Conservation (phyloP, 1,139 yeast species). For the Hyphopichia buzzinii region DNA sequence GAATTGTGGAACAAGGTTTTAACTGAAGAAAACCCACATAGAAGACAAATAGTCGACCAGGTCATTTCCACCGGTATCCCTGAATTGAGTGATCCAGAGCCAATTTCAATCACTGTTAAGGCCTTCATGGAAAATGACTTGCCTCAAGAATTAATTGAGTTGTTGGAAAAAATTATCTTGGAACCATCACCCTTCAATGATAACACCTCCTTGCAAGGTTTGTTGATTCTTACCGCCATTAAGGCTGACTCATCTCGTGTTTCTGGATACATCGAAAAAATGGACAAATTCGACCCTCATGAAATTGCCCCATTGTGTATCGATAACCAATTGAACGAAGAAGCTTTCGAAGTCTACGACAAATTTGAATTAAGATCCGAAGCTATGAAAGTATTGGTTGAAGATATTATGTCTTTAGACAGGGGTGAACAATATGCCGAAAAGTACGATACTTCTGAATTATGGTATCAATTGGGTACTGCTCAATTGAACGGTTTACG, state of each 20-base stretch:
- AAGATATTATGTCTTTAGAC: slow-evolving; percentile 89
- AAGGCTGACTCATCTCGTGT: slow-evolving; percentile 92
- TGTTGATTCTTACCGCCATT: slow-evolving; percentile 88
- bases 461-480: slow-evolving; percentile 94
- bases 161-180: slow-evolving; percentile 89
- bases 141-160: slow-evolving; percentile 89
- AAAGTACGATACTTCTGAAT: slow-evolving; percentile 76
- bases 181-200: slow-evolving; percentile 98
- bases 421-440: slow-evolving; percentile 95
- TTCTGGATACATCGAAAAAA: slow-evolving; percentile 76
- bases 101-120: slow-evolving; percentile 91
- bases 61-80: slow-evolving; percentile 97
- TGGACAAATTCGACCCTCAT: slow-evolving; percentile 87
- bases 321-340: slow-evolving; percentile 86
- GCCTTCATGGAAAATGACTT: slow-evolving; percentile 96
- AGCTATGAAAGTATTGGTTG: slow-evolving; percentile 89
- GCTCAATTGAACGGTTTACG: slow-evolving; percentile 95
- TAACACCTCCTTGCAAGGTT: slow-evolving; percentile 90
- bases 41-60: slow-evolving; percentile 90
- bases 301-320: slow-evolving; percentile 93
- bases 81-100: slow-evolving; percentile 92
- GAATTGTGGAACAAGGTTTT: slow-evolving; percentile 81
- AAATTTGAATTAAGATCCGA: slow-evolving; percentile 75
- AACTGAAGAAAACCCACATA: slow-evolving; percentile 71
- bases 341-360: slow-evolving; percentile 90